Evolutionary conservation across 2,329 filamentous ascomycete species (phyloP), one percentile per base, ranked within the genome.

Genomic region (Fusarium coffeatum): DNA sequence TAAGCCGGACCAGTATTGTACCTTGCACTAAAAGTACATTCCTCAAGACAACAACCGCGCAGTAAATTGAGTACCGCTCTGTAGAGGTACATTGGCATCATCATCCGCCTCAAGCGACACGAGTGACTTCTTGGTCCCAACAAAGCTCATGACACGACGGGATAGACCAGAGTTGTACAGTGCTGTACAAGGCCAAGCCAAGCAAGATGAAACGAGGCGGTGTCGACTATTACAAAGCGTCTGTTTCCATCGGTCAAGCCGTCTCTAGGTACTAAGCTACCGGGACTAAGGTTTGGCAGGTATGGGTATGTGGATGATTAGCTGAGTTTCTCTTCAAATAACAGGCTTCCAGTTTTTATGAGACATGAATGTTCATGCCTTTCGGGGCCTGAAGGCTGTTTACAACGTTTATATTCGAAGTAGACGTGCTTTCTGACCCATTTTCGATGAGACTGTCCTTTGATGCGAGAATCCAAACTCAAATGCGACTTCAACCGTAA

Each of bases 81-180:
- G 13, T 22, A 10, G 11, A 25, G 15, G 13, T 47, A 64, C 61
- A 28, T 64, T 18, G 8, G n/a, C 34, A 57, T 8, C n/a, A 16
- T 37, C 25, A 37, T 50, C 54, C 18, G 42, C 53, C 27, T 60
- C 32, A 50, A 41, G 54, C 59, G 45, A 55, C 23, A 22, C 22
- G 27, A 34, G 55, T 49, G 8, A 22, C 20, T 59, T 40, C 18
- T 41, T 18, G 32, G 32, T 54, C 28, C 16, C 10, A 40, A 22
- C 12, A 43, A 18, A 28, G 49, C 18, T n/a, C 8, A 8, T 30
- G 15, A 27, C 10, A 37, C 15, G 9, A 42, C 15, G 7, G 30
- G 18, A 25, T 37, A 18, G 34, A n/a, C 34, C 18, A 40, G 9
- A 23, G 34, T 42, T 53, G 34, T 18, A 27, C 34, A 28, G 30